These are phyloP conservation scores for California macrophylla DNA, from an alignment of 441 rosid species.

Conservation along the genomic window DNA sequence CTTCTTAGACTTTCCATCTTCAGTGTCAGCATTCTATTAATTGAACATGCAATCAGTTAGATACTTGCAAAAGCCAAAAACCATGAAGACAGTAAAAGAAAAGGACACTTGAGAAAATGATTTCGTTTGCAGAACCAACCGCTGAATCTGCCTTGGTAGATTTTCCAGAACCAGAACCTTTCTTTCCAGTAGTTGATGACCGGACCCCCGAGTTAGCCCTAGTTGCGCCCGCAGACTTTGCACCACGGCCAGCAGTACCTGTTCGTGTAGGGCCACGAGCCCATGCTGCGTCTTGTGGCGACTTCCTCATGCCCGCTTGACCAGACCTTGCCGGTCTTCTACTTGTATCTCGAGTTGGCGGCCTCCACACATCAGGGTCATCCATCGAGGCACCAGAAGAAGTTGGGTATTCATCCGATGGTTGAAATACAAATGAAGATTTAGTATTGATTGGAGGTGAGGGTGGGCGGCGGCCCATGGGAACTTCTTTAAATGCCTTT, in stretches of 20 bases:
- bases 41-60: conserved; percentile 15
- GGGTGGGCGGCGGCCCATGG: conserved; percentile 57
- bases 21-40: conserved; percentile 71
- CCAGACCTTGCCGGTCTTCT: conserved; percentile 76
- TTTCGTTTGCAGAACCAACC: conserved; percentile 26
- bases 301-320: conserved; percentile 73
- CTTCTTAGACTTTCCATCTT: conserved; percentile 79
- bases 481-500: conserved; percentile 76
- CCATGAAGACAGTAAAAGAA: not conserved
- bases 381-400: conserved; percentile 73
- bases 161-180: conserved; percentile 57
- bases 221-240: conserved; percentile 47
- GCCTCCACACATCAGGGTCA: conserved; percentile 99
- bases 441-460: conserved; percentile 82
- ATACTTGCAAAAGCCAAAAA: not conserved
- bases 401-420: conserved; percentile 85
- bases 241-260: conserved; percentile 57
- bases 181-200: conserved; percentile 68
- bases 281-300: conserved; percentile 90
- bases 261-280: conserved; percentile 62
- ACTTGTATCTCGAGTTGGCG: conserved; percentile 69
- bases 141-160: conserved; percentile 63
- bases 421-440: conserved; percentile 87
- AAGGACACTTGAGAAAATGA: not conserved
- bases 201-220: conserved; percentile 55